These are phyloP conservation scores for Fusarium udum DNA, from an alignment of 2,329 filamentous ascomycete species.

Conservation along the genomic window DNA sequence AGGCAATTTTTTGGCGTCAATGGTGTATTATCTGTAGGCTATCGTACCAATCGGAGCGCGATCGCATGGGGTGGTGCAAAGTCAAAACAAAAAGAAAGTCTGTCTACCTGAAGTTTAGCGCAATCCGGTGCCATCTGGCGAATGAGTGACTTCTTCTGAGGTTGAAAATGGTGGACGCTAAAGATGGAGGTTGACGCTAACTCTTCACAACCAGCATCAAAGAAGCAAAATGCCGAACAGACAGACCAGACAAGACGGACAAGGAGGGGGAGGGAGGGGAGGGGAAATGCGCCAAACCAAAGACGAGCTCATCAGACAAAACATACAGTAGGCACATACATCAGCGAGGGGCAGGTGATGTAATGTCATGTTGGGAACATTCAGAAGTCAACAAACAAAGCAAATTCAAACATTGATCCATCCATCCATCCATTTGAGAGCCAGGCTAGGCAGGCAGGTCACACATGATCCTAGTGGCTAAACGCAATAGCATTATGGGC, in stretches of 20 bases:
- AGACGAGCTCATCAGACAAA: constrained; percentile 11
- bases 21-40: constrained; percentile 33
- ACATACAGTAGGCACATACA: background rate
- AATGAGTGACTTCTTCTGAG: constrained; percentile 15
- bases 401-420: constrained; percentile 1
- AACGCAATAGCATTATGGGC: background rate
- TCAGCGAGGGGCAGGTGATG: constrained; percentile 24
- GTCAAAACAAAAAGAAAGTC: constrained; percentile 37
- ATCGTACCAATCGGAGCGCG: constrained; percentile 48
- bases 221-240: constrained; percentile 30
- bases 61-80: constrained; percentile 45
- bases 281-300: background rate
- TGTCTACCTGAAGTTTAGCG: constrained; percentile 8
- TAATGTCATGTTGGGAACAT: constrained; percentile 19
- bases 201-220: constrained; percentile 16
- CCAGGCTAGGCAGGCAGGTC: background rate
- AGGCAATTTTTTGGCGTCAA: constrained; percentile 34
- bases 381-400: constrained; percentile 19
- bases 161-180: constrained; percentile 23
- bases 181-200: constrained; percentile 31
- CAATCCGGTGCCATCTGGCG: constrained; percentile 7
- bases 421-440: background rate
- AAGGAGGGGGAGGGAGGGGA: background rate
- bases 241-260: background rate
- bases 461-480: background rate